A percentile compares a stretch with the other conserved stretches of the same genome.
These are phyloP conservation scores for Fusarium graminum DNA, from an alignment of 2,329 filamentous ascomycete species.

Conservation along the genomic window DNA sequence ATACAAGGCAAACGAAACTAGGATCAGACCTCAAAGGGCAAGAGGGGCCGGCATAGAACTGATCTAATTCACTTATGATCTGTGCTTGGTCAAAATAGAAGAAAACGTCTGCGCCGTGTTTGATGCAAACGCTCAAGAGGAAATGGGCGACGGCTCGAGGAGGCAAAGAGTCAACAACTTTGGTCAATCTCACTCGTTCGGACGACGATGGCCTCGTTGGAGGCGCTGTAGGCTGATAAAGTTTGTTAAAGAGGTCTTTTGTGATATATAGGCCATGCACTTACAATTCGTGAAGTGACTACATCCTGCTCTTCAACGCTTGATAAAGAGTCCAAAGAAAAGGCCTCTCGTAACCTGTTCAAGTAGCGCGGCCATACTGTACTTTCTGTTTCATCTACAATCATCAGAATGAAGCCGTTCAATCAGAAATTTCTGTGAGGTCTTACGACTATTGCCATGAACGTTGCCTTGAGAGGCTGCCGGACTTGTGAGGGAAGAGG, in stretches of 20 bases:
- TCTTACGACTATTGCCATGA: background rate
- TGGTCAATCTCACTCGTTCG: background rate
- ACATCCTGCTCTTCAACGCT: constrained; percentile 5
- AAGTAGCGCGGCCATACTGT: constrained; percentile 6
- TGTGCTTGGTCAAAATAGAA: constrained; percentile 14
- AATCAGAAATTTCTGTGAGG: accelerated
- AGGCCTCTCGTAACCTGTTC: constrained; percentile 5
- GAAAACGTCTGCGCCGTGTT: background rate
- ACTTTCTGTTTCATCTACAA: background rate
- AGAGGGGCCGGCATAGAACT: background rate
- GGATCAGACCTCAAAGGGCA: background rate
- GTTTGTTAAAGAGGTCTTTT: background rate
- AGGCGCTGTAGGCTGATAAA: background rate
- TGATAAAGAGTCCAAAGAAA: constrained; percentile 1
- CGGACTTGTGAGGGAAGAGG: background rate
- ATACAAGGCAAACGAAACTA: constrained; percentile 3
- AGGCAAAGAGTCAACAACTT: background rate
- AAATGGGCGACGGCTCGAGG: background rate
- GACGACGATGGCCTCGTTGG: background rate
- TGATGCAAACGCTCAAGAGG: background rate
- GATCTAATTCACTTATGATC: background rate
- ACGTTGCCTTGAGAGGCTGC: background rate
- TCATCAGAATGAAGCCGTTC: accelerated
- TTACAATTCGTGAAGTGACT: background rate
- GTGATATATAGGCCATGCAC: background rate